These are phyloP conservation scores for Pythium monospermum DNA, from an alignment of 352 stramenopile species.

Conservation along the genomic window DNA sequence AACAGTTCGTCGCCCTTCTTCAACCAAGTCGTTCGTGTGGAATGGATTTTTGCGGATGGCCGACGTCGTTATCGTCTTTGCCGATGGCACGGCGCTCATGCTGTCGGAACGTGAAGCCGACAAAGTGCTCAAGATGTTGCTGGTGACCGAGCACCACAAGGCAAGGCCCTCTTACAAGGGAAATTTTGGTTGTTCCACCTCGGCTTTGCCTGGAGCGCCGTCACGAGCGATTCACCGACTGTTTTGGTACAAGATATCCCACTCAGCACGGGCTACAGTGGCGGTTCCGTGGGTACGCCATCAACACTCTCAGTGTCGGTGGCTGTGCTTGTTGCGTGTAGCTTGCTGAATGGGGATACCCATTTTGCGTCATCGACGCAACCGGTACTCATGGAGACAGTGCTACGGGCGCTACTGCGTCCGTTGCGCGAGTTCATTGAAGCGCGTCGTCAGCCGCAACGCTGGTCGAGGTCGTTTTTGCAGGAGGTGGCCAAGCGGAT, in stretches of 20 bases:
- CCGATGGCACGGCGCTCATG: conserved; percentile 5
- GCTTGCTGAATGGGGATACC: too few relatives aligned
- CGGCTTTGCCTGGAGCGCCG: too few relatives aligned
- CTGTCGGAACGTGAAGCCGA: conserved; percentile 15
- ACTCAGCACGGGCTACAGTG: too few relatives aligned
- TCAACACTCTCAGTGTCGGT: too few relatives aligned
- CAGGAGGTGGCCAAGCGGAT: too few relatives aligned
- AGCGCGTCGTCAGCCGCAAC: neutral
- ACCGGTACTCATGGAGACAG: too few relatives aligned
- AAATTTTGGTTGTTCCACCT: neutral
- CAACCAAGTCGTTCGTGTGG: neutral
- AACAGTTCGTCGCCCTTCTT: neutral
- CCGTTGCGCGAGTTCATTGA: neutral
- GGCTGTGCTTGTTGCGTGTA: too few relatives aligned
- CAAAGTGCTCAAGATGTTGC: conserved; percentile 5
- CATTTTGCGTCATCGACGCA: too few relatives aligned
- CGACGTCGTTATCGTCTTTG: conserved; percentile 7
- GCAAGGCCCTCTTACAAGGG: neutral
- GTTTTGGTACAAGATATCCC: too few relatives aligned
- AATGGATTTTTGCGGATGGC: conserved; percentile 30
- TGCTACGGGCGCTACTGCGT: too few relatives aligned
- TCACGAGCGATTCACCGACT: too few relatives aligned
- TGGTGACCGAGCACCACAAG: neutral
- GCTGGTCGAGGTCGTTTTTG: neutral
- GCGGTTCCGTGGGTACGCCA: too few relatives aligned